Conservation (phyloP, 2,329 filamentous ascomycete genomes). For the Chaetomium olivaceum region DNA sequence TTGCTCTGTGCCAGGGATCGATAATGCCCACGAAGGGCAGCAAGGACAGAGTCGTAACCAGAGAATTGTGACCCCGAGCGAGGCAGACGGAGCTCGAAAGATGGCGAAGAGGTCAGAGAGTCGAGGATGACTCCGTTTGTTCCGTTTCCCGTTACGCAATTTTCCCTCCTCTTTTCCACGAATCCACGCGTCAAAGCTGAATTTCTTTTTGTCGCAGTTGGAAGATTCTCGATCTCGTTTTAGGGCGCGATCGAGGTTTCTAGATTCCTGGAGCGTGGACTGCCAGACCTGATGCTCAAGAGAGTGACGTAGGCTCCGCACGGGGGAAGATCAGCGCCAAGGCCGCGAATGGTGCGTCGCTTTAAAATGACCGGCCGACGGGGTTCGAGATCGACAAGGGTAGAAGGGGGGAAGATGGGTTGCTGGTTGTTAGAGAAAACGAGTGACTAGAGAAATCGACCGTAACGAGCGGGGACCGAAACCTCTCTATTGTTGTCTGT, state of each 20-base stretch:
- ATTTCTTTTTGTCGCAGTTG: background rate
- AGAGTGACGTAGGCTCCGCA: slow-evolving; percentile 17
- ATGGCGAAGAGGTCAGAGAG: background rate
- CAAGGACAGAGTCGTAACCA: slow-evolving; percentile 14
- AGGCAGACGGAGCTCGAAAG: background rate
- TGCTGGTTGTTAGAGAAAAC: slow-evolving; percentile 8
- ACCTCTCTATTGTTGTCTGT: slow-evolving; percentile 12
- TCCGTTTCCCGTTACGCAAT: background rate
- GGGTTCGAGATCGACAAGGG: slow-evolving; percentile 18
- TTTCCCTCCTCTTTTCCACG: background rate
- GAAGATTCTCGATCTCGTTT: background rate
- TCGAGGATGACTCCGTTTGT: background rate
- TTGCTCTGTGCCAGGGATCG: background rate
- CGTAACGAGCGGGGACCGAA: slow-evolving; percentile 25
- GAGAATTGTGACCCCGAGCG: background rate
- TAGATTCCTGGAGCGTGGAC: background rate
- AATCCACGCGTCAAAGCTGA: background rate
- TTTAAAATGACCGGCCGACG: slow-evolving; percentile 6
- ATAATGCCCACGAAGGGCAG: slow-evolving; percentile 24
- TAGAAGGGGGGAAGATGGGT: background rate
- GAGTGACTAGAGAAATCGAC: slow-evolving; percentile 25
- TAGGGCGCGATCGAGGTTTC: background rate
- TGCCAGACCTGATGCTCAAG: background rate
- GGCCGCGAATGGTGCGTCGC: slow-evolving; percentile 7
- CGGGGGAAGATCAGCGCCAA: slow-evolving; percentile 18